Base-by-base conservation (phyloP, 306 rosid species). In the Quercus rubra region DNA sequence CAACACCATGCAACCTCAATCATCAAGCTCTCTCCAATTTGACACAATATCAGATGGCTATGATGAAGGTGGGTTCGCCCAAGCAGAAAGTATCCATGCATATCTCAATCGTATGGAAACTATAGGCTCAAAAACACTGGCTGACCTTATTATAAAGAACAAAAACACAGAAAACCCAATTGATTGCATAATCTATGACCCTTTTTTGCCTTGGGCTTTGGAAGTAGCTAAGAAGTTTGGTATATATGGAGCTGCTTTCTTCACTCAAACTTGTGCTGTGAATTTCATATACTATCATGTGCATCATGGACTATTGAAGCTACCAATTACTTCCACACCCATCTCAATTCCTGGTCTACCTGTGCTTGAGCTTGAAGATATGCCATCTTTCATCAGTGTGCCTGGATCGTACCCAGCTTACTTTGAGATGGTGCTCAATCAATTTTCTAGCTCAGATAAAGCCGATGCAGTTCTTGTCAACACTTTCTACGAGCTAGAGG, bases 31-130 rank as follows among this genome's bases (percentile, higher is more conserved):
- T 43, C 30, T 90, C 78, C 70, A 86, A 11, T 78, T 88, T 59
- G 97, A 89, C 27, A 76, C 85, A 73, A 89, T 90, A 7, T 92
- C 97, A 2, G 95, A 92, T 27, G 92, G 97, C 5, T 88, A 35
- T 63, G 95, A 92, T 35, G 67, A 85, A 1, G 95, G 81, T 19
- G 97, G 95, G 12, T 90, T 87, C 33, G 25, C 76, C 38, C 78
- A 67, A 38, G 88, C 84, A 17, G 78, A 49, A 0, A 74, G 66
- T 66, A 75, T 87, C 66, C 55, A 59, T 21, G 84, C 80, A 58
- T 90, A 90, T 67, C 54, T 92, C 2, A 35, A 80, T 67, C 78
- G 35, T 12, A 54, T 92, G 75, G 30, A 87, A 84, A 25, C 80
- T 5, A 55, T 1, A 3, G 97, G 97, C 6, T 78, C 91, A 5